These are phyloP conservation scores for Chlorella ohadii DNA, from an alignment of 139 green algal genomes.

Conservation along the genomic window DNA sequence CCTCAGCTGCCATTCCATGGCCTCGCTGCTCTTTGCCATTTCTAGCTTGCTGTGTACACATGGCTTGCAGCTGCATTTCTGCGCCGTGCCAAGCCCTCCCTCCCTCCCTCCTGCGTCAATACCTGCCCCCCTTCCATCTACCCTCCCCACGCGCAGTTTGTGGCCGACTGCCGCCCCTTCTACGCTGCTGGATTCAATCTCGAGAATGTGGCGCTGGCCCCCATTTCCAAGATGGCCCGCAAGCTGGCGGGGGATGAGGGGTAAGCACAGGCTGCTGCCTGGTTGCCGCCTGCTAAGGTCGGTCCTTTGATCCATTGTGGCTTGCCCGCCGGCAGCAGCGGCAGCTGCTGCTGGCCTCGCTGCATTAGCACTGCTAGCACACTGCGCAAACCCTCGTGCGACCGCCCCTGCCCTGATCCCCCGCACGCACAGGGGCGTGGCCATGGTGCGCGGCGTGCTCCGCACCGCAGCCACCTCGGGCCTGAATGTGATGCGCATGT, in stretches of 20 bases:
- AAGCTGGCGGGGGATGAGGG: neutral
- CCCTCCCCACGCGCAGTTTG: constrained; percentile 47
- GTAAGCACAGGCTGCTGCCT: neutral
- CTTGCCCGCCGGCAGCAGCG: neutral
- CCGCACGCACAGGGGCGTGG: constrained; percentile 19
- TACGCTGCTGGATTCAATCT: constrained; percentile 71
- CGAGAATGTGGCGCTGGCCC: constrained; percentile 47
- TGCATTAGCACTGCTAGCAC: neutral
- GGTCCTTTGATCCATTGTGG: neutral
- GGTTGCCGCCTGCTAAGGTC: too few species aligned
- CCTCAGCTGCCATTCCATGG: neutral
- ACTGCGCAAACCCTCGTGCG: neutral
- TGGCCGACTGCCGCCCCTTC: constrained; percentile 65
- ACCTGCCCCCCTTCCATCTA: too few species aligned
- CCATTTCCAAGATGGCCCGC: constrained; percentile 19
- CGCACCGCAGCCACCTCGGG: constrained; percentile 44
- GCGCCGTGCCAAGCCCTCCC: too few species aligned
- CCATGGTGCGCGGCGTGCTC: constrained; percentile 49
- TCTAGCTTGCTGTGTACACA: too few species aligned
- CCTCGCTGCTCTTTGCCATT: neutral
- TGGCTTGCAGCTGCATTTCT: too few species aligned
- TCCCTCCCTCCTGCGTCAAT: too few species aligned
- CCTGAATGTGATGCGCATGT: constrained; percentile 73
- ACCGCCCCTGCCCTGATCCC: neutral
- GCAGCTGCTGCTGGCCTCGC: neutral